These are phyloP conservation scores for Neonectria hederae DNA, from an alignment of 2,329 filamentous ascomycete genomes.

Conservation along the genomic window DNA sequence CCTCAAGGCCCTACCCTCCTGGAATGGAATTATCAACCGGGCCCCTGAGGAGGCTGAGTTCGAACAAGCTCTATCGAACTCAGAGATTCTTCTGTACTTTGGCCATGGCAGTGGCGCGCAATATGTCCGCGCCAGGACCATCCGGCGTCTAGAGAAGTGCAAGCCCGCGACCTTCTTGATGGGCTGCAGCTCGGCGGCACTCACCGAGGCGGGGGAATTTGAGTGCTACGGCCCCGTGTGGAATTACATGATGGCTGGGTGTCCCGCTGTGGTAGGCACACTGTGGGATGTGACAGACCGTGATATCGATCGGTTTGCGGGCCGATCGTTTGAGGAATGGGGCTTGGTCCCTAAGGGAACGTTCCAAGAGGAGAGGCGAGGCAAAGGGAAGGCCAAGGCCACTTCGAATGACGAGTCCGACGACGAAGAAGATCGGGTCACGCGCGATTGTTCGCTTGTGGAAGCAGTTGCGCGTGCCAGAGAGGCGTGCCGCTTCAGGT, in stretches of 20 bases:
- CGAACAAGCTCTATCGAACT: constrained; percentile 69
- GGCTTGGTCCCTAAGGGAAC: constrained; percentile 70
- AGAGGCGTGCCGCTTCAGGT: constrained; percentile 84
- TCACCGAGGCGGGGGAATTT: constrained; percentile 83
- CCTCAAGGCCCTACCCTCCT: constrained; percentile 73
- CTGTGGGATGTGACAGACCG: constrained; percentile 98
- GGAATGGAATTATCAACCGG: constrained; percentile 75
- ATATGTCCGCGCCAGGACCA: constrained; percentile 86
- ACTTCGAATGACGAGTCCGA: constrained; percentile 41
- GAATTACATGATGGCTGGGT: constrained; percentile 90
- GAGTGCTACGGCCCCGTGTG: constrained; percentile 91
- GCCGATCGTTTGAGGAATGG: constrained; percentile 84
- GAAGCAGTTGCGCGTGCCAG: constrained; percentile 82
- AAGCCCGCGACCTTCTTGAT: constrained; percentile 85
- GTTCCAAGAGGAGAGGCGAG: constrained; percentile 50
- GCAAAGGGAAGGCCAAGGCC: constrained; percentile 41
- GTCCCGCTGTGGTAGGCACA: constrained; percentile 87
- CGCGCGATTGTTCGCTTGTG: constrained; percentile 68
- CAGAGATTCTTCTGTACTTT: constrained; percentile 88
- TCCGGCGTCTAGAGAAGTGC: constrained; percentile 81
- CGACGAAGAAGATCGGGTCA: constrained; percentile 39
- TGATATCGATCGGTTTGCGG: constrained; percentile 94
- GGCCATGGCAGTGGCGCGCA: constrained; percentile 95
- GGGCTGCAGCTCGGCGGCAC: constrained; percentile 88
- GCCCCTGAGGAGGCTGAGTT: constrained; percentile 83